These are phyloP conservation scores for Dipteronia dyeriana DNA, from an alignment of 345 rosid species.

Conservation along the genomic window DNA sequence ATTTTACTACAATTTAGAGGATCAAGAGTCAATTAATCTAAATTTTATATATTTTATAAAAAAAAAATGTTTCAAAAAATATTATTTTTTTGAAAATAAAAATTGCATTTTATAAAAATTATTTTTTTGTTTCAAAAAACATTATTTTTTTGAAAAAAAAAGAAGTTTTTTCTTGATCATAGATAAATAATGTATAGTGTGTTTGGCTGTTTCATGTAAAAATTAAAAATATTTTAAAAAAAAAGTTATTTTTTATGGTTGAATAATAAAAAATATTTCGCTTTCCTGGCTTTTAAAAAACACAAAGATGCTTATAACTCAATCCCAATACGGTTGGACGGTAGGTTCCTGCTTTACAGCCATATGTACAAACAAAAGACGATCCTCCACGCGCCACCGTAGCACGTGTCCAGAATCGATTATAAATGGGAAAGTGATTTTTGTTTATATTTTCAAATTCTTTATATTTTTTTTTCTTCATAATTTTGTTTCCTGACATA, in stretches of 20 bases:
- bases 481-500: too few species aligned
- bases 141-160: neutral
- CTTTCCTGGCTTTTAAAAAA: slow-evolving; percentile 6
- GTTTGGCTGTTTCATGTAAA: slow-evolving; percentile 16
- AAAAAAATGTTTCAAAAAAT: too few species aligned
- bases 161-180: too few species aligned
- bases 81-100: neutral
- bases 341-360: slow-evolving; percentile 13
- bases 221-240: neutral
- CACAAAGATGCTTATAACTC: slow-evolving; percentile 25
- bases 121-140: too few species aligned
- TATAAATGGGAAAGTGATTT: too few species aligned
- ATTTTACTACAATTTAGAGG: too few species aligned
- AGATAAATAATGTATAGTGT: too few species aligned
- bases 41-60: too few species aligned
- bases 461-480: too few species aligned
- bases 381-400: slow-evolving; percentile 14
- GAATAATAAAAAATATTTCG: neutral
- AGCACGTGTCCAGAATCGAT: slow-evolving; percentile 1
- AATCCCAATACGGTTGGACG: slow-evolving; percentile 31
- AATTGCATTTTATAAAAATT: too few species aligned
- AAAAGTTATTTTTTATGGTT: neutral
- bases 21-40: too few species aligned
- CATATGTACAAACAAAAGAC: neutral
- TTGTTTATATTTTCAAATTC: neutral